Conservation (phyloP, 163 green algal genomes). For the Scenedesmus sp. region DNA sequence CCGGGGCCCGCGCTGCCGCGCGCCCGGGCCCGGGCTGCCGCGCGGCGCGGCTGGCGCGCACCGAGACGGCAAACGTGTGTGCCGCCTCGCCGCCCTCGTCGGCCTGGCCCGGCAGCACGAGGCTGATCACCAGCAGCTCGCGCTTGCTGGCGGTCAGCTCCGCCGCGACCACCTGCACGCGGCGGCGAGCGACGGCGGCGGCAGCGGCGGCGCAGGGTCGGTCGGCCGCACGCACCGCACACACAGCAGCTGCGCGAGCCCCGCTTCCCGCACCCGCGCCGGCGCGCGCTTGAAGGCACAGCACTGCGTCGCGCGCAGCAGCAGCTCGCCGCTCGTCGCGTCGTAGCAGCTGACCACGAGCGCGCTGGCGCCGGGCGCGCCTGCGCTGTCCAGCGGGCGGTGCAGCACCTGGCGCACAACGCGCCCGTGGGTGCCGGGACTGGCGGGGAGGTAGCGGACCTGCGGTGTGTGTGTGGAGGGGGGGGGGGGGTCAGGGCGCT, state of each 20-base stretch:
- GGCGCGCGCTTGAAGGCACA: slow-evolving; percentile 1
- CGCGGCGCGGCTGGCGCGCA: too few relatives aligned
- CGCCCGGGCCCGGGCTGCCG: too few relatives aligned
- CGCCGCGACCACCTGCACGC: slow-evolving; percentile 49
- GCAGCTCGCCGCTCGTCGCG: slow-evolving; percentile 31
- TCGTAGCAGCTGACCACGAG: slow-evolving; percentile 38
- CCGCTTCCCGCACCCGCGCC: slow-evolving; percentile 43
- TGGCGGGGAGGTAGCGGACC: slow-evolving; percentile 16
- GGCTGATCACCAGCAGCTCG: slow-evolving; percentile 57
- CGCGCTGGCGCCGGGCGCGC: not conserved
- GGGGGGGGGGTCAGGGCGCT: not conserved
- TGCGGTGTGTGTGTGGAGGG: not conserved
- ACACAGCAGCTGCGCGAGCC: slow-evolving; percentile 4
- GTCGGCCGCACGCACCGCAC: not conserved
- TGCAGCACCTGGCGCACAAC: slow-evolving; percentile 41
- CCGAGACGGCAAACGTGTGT: slow-evolving; percentile 46
- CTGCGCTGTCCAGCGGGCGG: slow-evolving; percentile 12
- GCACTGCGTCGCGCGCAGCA: slow-evolving; percentile 39
- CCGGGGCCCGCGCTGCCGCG: too few relatives aligned
- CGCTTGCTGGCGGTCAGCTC: slow-evolving; percentile 46
- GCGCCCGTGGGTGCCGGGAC: slow-evolving; percentile 3
- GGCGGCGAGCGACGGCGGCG: not conserved
- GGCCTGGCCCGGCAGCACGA: slow-evolving; percentile 19
- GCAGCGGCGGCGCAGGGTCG: not conserved
- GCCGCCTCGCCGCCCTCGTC: slow-evolving; percentile 48